phyloP scores from a whole-genome alignment of 441 rosid genomes.

The Mallotus repandus region DNA sequence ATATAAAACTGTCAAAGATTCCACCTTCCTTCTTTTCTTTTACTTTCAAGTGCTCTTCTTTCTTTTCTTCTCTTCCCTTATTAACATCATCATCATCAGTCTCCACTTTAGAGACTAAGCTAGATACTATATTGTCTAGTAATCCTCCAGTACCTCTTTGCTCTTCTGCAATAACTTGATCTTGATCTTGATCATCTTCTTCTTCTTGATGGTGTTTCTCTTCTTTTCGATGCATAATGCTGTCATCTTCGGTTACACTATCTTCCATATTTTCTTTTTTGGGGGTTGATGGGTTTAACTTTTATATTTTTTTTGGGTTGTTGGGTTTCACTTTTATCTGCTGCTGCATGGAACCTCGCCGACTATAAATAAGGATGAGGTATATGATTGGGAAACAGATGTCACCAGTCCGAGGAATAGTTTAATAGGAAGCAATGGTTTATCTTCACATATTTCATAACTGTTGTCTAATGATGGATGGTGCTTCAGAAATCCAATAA shows the following conservation, averaged over 20 bases:
- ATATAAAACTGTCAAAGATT: constrained; percentile 34
- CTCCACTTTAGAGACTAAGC: constrained; percentile 21
- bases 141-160: constrained; percentile 25
- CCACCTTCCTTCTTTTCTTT: constrained; percentile 32
- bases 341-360: neutral
- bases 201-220: constrained; percentile 18
- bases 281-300: neutral
- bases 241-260: constrained; percentile 41
- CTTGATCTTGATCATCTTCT: constrained; percentile 5
- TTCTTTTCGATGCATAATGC: constrained; percentile 26
- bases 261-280: constrained; percentile 46
- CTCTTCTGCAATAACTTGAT: constrained; percentile 20
- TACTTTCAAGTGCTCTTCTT: neutral
- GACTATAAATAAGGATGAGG: neutral
- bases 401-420: constrained; percentile 3
- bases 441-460: constrained; percentile 28
- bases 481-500: neutral
- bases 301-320: neutral
- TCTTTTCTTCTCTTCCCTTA: constrained; percentile 6
- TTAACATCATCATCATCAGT: constrained; percentile 4
- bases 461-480: neutral
- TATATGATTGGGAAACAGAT: constrained; percentile 4
- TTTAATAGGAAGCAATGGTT: neutral
- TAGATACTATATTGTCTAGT: constrained; percentile 32
- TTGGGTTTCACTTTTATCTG: too few species aligned